Conservation (phyloP, 1,284 basidiomycete genomes). For the Butyriboletus appendiculatus region DNA sequence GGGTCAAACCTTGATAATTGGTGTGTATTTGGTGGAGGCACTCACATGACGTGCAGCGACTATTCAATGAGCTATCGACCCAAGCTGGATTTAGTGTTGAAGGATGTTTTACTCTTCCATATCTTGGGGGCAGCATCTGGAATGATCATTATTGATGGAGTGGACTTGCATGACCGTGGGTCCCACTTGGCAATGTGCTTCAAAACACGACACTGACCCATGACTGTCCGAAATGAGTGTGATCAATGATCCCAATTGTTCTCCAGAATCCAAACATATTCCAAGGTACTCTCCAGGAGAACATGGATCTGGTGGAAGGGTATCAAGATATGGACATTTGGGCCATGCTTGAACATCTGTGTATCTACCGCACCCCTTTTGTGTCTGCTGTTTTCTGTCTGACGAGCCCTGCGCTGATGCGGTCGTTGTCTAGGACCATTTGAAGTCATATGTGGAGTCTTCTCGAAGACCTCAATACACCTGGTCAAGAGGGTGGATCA, state of each 20-base stretch:
- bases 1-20: constrained; percentile 10
- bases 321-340: constrained; percentile 81
- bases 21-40: neutral
- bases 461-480: constrained; percentile 73
- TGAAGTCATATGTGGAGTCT: constrained; percentile 73
- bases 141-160: constrained; percentile 79
- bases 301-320: constrained; percentile 77
- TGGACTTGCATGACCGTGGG: constrained; percentile 79
- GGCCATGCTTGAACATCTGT: constrained; percentile 74
- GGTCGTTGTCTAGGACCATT: constrained; percentile 45
- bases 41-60: constrained; percentile 41
- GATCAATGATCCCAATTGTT: constrained; percentile 85
- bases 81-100: constrained; percentile 78
- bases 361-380: constrained; percentile 23
- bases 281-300: constrained; percentile 84
- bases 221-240: constrained; percentile 43
- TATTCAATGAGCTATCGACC: constrained; percentile 86
- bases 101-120: constrained; percentile 75
- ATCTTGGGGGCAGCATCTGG: constrained; percentile 85
- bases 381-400: neutral
- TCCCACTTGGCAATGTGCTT: constrained; percentile 7
- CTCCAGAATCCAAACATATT: constrained; percentile 85
- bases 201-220: neutral
- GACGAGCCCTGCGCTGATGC: neutral
- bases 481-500: constrained; percentile 78